phyloP scores from a whole-genome alignment of 1,284 basidiomycete species.

The Agroathelia rolfsii region DNA sequence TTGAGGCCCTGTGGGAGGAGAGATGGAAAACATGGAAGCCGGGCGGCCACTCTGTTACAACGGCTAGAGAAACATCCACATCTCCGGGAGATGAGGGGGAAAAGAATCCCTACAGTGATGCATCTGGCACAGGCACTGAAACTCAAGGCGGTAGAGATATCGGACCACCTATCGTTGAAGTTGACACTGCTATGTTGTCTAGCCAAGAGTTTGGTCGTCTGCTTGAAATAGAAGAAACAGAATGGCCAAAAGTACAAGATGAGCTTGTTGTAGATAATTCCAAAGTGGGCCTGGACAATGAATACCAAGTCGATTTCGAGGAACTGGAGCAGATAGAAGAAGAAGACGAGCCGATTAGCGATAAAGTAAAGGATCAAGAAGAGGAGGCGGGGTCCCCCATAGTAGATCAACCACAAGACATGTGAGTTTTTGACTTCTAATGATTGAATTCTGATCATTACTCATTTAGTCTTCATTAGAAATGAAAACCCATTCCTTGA shows the following conservation, averaged over 20 bases:
- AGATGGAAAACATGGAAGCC: slow-evolving; percentile 50
- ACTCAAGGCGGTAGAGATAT: slow-evolving; percentile 7
- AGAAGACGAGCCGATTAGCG: slow-evolving; percentile 21
- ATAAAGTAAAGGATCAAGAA: slow-evolving; percentile 6
- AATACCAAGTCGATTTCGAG: slow-evolving; percentile 17
- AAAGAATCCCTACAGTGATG: slow-evolving; percentile 19
- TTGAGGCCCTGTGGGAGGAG: slow-evolving; percentile 66
- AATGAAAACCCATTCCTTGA: too few species aligned
- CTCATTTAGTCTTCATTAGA: too few species aligned
- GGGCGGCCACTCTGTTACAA: slow-evolving; percentile 3
- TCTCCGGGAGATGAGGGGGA: slow-evolving; percentile 4
- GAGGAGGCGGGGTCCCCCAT: too few species aligned
- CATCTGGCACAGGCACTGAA: slow-evolving; percentile 14
- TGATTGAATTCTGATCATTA: too few species aligned
- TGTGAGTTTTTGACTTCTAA: too few species aligned
- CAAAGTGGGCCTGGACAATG: slow-evolving; percentile 18
- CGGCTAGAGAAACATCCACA: slow-evolving; percentile 1
- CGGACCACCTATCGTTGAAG: slow-evolving; percentile 27
- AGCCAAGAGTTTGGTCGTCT: slow-evolving; percentile 39
- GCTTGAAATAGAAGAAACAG: slow-evolving; percentile 28
- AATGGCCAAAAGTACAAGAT: slow-evolving; percentile 20
- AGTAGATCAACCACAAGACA: too few species aligned
- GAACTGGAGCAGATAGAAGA: too few species aligned
- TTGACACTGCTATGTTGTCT: slow-evolving; percentile 44
- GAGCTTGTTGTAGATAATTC: slow-evolving; percentile 21